Evolutionary conservation across 768 basidiomycete species (phyloP).

Genomic region (Phanerochaete sordida): DNA sequence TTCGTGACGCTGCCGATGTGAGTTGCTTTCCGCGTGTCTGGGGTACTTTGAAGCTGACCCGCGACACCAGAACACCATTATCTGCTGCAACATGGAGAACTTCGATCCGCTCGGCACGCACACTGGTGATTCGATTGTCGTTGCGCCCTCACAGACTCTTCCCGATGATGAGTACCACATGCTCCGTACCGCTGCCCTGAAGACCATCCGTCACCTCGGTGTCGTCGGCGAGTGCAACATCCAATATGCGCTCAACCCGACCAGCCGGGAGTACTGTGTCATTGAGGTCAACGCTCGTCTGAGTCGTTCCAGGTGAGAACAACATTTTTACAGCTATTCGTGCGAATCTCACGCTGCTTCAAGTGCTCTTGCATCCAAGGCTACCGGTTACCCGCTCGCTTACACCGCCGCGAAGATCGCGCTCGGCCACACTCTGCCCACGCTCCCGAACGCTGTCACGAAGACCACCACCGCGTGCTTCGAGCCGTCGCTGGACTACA

Average conservation of each 20-base stretch:
- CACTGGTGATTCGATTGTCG: conserved; percentile 98
- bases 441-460: conserved; percentile 97
- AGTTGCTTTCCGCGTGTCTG: conserved; percentile 27
- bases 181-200: conserved; percentile 96
- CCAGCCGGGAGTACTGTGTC: conserved; percentile 91
- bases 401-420: conserved; percentile 99
- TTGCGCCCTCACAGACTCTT: conserved; percentile 96
- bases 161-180: conserved; percentile 99
- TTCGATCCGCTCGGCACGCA: conserved; percentile 99
- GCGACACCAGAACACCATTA: conserved; percentile 82
- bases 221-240: conserved; percentile 97
- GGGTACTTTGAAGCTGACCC: background rate
- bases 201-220: conserved; percentile 80
- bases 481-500: conserved; percentile 97
- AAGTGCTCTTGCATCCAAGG: conserved; percentile 96
- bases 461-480: conserved; percentile 99
- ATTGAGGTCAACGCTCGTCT: conserved; percentile 98
- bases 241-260: conserved; percentile 96
- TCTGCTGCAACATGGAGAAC: conserved; percentile 99
- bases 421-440: conserved; percentile 94
- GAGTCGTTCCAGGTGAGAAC: conserved; percentile 70
- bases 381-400: conserved; percentile 97
- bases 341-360: background rate
- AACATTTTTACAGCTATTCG: background rate
- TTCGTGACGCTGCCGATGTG: conserved; percentile 95